phyloP scores from a whole-genome alignment of 108 stramenopile genomes.

The Seminavis robusta region DNA sequence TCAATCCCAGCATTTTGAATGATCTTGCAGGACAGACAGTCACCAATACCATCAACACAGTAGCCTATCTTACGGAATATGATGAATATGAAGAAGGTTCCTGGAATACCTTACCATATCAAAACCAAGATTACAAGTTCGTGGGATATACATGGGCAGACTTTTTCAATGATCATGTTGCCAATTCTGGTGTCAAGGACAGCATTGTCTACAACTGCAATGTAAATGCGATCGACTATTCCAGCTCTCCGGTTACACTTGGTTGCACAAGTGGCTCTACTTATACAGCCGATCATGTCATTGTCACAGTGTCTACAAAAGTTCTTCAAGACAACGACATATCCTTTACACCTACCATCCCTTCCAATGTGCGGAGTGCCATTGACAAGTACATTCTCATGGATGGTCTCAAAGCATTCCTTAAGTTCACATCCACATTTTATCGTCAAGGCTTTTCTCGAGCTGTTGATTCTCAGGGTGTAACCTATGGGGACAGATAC shows the following conservation, averaged over 20 bases:
- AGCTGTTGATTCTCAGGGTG: not conserved
- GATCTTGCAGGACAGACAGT: not conserved
- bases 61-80: too few relatives aligned
- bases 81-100: too few relatives aligned
- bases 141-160: too few relatives aligned
- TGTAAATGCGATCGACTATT: not conserved
- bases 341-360: constrained; percentile 9
- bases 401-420: constrained; percentile 8
- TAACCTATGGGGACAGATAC: not conserved
- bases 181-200: too few relatives aligned
- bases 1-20: not conserved
- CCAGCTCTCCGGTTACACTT: too few relatives aligned
- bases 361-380: not conserved
- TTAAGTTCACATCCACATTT: constrained; percentile 27
- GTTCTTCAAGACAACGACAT: constrained; percentile 22
- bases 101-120: too few relatives aligned
- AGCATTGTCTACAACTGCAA: not conserved
- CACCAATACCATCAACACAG: too few relatives aligned
- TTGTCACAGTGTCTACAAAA: constrained; percentile 7
- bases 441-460: constrained; percentile 3
- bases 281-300: constrained; percentile 10
- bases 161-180: too few relatives aligned
- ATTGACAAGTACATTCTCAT: not conserved
- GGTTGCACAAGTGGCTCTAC: not conserved
- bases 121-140: too few relatives aligned